These are phyloP conservation scores for Chrysoporthe deuterocubensis DNA, from an alignment of 2,329 filamentous ascomycete genomes.

Conservation along the genomic window DNA sequence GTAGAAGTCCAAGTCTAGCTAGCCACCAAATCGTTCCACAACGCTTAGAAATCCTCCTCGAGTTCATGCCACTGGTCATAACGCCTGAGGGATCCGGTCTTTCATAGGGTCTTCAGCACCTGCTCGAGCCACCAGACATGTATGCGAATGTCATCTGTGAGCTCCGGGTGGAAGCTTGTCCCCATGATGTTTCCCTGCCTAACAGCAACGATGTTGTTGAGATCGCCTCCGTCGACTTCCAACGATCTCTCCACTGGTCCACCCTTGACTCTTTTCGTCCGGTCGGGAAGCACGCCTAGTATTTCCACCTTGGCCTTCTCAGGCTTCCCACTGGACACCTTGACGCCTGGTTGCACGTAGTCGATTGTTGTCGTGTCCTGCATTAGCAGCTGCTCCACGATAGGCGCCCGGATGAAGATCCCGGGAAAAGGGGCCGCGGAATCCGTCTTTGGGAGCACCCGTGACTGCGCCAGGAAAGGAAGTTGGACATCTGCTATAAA, in stretches of 20 bases:
- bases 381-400: slow-evolving; percentile 79
- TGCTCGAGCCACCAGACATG: slow-evolving; percentile 92
- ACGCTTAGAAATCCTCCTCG: neutral
- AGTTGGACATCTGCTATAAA: slow-evolving; percentile 79
- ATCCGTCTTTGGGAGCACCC: slow-evolving; percentile 29
- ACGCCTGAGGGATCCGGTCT: no score
- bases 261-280: slow-evolving; percentile 39
- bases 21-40: neutral
- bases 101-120: slow-evolving; percentile 50
- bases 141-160: slow-evolving; percentile 86
- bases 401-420: slow-evolving; percentile 92
- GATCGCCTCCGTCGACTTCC: slow-evolving; percentile 43
- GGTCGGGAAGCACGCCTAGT: slow-evolving; percentile 54
- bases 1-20: neutral
- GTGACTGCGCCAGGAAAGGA: slow-evolving; percentile 62
- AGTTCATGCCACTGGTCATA: neutral
- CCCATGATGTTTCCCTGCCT: slow-evolving; percentile 90
- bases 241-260: slow-evolving; percentile 40
- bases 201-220: slow-evolving; percentile 84
- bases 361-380: slow-evolving; percentile 31
- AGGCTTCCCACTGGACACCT: slow-evolving; percentile 32
- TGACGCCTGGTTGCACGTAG: slow-evolving; percentile 44
- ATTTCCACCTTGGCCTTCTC: slow-evolving; percentile 47
- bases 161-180: slow-evolving; percentile 93
- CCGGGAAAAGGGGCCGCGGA: slow-evolving; percentile 66